Base-by-base conservation (phyloP, 768 basidiomycete genomes). In the Auricularia cornea region DNA sequence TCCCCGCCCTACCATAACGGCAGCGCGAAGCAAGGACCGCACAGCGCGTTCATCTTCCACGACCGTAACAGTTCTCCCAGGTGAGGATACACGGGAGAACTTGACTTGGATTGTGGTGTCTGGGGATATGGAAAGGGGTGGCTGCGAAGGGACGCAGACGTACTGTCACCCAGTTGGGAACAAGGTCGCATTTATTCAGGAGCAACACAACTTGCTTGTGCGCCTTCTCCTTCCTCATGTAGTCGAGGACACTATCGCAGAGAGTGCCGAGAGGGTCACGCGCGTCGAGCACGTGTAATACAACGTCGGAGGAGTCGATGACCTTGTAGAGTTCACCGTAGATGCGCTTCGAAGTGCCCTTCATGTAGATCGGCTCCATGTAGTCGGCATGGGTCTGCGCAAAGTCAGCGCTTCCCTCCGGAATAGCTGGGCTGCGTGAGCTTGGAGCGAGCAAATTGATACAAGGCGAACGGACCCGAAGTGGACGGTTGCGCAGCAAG, bases 251-350 rank as follows among this genome's bases (percentile, higher is more conserved):
- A 14, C 90, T 93, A 72, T 94, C 88, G 76, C 96, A 99, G 72
- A 96, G 83, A 31, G 97, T 98, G 3, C 97, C 97, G 59, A 97
- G 73, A 1, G 96, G 96, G 74, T 98, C 96, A 51, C 96, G 84
- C 20, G 96, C 95, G 75, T 99, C 96, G 65, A 99, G 79, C 60
- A 99, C 84, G 72, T 99, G 96, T 35, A 99, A 82, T 63, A 99
- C 83, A 48, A 98, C 93, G 71, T 99, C 96, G 6, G 94, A 96
- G 2, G 96, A 99, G 73, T 99, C 97, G 71, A 99, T 94, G 67
- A 99, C 96, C 75, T 99, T 99, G 83, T 99, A 98, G 6, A 98
- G 79, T 74, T 99, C 96, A 64, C 94, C 95, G 76, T 97, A 98
- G 65, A 99, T 99, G 26, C 96, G 87, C 38, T 90, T 82, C 12